These are phyloP conservation scores for Hyaloraphidium curvatum DNA, from an alignment of 192 early-diverging fungal genomes.

Conservation along the genomic window DNA sequence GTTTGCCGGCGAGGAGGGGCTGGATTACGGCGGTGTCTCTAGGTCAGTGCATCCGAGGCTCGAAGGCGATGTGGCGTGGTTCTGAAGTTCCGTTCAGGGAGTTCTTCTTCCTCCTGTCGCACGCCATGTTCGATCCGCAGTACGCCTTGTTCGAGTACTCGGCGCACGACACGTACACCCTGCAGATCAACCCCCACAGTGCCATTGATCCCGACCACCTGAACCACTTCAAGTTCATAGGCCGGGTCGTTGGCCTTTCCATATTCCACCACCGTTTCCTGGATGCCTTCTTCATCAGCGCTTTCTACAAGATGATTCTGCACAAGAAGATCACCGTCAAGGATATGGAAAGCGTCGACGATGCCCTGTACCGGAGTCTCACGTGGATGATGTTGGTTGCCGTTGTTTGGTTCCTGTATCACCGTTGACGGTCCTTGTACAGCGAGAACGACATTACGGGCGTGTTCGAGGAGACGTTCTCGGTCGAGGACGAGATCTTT, in stretches of 20 bases:
- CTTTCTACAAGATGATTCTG: slow-evolving; percentile 93
- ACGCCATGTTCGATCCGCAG: slow-evolving; percentile 99
- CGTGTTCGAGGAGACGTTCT: slow-evolving; percentile 70
- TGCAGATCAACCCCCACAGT: slow-evolving; percentile 93
- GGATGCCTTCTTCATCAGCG: slow-evolving; percentile 87
- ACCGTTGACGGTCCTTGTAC: slow-evolving; percentile 4
- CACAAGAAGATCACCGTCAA: slow-evolving; percentile 70
- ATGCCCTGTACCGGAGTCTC: slow-evolving; percentile 73
- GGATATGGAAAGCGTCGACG: slow-evolving; percentile 91
- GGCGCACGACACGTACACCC: slow-evolving; percentile 92
- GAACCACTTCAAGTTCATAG: slow-evolving; percentile 97
- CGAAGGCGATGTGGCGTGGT: not conserved
- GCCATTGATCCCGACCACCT: slow-evolving; percentile 92
- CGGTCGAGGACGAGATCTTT: slow-evolving; percentile 87
- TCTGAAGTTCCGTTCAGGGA: slow-evolving; percentile 30
- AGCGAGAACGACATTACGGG: slow-evolving; percentile 77
- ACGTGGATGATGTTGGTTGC: slow-evolving; percentile 70
- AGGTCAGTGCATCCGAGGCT: slow-evolving; percentile 22
- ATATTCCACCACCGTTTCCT: slow-evolving; percentile 95
- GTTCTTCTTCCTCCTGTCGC: slow-evolving; percentile 93
- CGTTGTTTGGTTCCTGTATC: not conserved
- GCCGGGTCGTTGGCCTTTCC: slow-evolving; percentile 82
- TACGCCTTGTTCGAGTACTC: slow-evolving; percentile 94
- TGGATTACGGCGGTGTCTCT: slow-evolving; percentile 95
- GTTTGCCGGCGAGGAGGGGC: slow-evolving; percentile 94